phyloP scores from a whole-genome alignment of 2,329 filamentous ascomycete genomes.

The Trichoderma endophyticum region DNA sequence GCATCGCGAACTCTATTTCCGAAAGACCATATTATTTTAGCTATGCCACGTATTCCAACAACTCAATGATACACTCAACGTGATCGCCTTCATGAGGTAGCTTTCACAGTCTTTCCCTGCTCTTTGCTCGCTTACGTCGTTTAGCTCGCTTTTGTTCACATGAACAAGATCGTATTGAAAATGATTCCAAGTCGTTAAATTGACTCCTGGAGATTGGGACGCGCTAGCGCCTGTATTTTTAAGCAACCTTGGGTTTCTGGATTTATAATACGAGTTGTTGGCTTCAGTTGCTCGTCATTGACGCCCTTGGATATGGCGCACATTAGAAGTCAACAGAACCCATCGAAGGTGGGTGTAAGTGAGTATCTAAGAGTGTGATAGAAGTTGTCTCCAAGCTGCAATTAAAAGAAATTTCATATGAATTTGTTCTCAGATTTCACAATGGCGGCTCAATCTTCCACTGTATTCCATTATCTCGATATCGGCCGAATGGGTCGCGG shows the following conservation, averaged over 20 bases:
- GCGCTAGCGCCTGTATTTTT: background rate
- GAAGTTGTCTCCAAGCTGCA: background rate
- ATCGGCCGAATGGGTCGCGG: background rate
- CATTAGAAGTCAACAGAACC: background rate
- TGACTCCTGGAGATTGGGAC: background rate
- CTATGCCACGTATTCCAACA: background rate
- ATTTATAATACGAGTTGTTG: background rate
- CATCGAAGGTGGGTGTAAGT: background rate
- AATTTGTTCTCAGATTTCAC: background rate
- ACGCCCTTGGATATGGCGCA: background rate
- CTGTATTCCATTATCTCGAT: background rate
- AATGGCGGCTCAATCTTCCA: background rate
- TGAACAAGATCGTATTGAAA: background rate
- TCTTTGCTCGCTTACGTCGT: background rate
- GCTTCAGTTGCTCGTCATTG: background rate
- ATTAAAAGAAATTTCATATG: background rate
- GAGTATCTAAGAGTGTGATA: too few species aligned
- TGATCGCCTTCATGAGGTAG: accelerated
- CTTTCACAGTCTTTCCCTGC: background rate
- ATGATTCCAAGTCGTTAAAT: background rate
- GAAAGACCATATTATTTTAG: background rate
- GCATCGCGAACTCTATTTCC: background rate
- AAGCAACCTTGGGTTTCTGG: background rate
- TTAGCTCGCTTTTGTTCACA: background rate
- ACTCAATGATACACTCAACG: background rate